Base-by-base conservation (phyloP, 352 stramenopile genomes). In the Globisporangium apiculatum region DNA sequence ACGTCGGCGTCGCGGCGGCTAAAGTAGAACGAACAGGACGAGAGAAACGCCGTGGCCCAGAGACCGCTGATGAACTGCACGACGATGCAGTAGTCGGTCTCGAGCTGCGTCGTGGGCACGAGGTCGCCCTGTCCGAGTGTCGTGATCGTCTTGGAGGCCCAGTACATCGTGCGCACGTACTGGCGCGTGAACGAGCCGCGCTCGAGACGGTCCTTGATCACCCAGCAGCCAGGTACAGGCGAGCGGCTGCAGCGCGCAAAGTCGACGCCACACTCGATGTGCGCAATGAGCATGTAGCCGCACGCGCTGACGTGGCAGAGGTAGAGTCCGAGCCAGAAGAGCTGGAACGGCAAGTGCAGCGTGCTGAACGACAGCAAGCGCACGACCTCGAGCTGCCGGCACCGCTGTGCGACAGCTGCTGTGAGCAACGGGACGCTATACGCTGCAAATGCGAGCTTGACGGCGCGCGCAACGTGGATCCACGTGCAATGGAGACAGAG, bases 21-120 rank as follows among this genome's bases (percentile, higher is more conserved):
- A 42, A 70, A 67, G 53, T 70, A 67, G 50, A 70, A 70, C 47
- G 60, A 64, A 18, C 64, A 70, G 11, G 64, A 55, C 10, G 64
- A 60, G 7, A 66, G 55, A 24, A 70, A 67, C 0, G 59, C 50
- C 5, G 64, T 70, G 1, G 64, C 64, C 64, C 60, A 70, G 38
- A 70, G 48, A 5, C 64, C 64, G 43, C 60, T 67, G 15, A 70
- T 42, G 31, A 56, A 67, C 42, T 70, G 64, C 8, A 67, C 53
- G 10, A 67, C 24, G n/a, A 63, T 58, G 42, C 64, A 67, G 38
- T 67, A 67, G 35, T 67, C 47, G 5, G 64, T 67, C 50, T 70
- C 60, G 5, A 62, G 7, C 48, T 58, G 48, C 17, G 53, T 70
- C 3, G 60, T 18, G 31, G 60, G 64, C 9, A 67, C 53, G 41